Conservation (phyloP, 306 rosid genomes). For the Astragalus glycyphyllos region DNA sequence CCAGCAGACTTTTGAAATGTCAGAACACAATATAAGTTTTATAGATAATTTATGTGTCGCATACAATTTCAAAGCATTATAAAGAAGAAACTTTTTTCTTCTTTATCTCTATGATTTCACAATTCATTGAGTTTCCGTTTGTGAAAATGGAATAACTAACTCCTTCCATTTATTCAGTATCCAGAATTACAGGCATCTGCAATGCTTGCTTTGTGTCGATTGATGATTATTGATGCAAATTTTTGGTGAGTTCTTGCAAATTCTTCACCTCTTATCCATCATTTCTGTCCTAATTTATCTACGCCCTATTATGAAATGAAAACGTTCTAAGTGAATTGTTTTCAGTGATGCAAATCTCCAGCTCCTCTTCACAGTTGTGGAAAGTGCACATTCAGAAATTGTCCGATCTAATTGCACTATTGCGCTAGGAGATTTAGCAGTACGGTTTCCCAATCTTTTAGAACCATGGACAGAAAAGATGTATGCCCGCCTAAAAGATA, state of each 20-base stretch:
- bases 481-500: conserved; percentile 83
- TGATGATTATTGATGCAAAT: conserved; percentile 89
- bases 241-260: conserved; percentile 72
- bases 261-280: conserved; percentile 13
- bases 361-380: conserved; percentile 92
- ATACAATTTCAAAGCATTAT: conserved; percentile 3
- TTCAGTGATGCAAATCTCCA: conserved; percentile 90
- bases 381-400: conserved; percentile 74
- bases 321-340: conserved; percentile 41
- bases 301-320: conserved; percentile 28
- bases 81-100: background rate
- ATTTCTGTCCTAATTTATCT: background rate
- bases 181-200: conserved; percentile 95
- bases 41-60: conserved; percentile 13
- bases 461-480: conserved; percentile 98
- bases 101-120: background rate
- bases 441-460: conserved; percentile 91
- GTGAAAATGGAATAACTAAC: conserved; percentile 28
- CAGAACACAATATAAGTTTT: conserved; percentile 21
- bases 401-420: conserved; percentile 96
- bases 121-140: conserved; percentile 4
- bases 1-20: background rate
- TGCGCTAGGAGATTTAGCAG: conserved; percentile 94
- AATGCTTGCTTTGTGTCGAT: conserved; percentile 94
- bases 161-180: conserved; percentile 59